Conservation (phyloP, 257 asterid genomes). For the Dorcoceras hygrometricum region DNA sequence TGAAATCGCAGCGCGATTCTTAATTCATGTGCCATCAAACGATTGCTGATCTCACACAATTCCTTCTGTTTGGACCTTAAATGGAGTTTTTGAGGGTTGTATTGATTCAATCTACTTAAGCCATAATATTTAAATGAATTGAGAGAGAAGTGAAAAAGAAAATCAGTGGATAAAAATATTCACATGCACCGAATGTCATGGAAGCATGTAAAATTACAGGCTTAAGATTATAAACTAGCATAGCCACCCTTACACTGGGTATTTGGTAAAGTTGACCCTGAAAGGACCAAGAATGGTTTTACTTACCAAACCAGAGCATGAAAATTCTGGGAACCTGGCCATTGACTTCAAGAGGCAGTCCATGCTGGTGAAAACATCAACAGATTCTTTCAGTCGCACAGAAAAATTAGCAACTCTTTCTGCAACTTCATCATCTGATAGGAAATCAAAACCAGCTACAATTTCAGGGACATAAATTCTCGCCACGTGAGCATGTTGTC, state of each 20-base stretch:
- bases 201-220: background rate
- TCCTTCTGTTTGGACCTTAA: background rate
- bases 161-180: background rate
- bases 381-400: conserved; percentile 44
- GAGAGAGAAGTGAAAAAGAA: background rate
- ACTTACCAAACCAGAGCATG: conserved; percentile 66
- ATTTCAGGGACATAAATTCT: conserved; percentile 58
- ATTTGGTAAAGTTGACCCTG: conserved; percentile 11
- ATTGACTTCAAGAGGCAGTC: conserved; percentile 50
- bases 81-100: background rate
- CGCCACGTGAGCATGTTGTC: conserved; percentile 49
- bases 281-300: conserved; percentile 19
- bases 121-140: background rate
- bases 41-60: background rate
- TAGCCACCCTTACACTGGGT: conserved; percentile 1
- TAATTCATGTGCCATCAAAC: too few relatives aligned
- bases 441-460: conserved; percentile 31
- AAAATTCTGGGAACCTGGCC: conserved; percentile 55
- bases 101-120: too few relatives aligned
- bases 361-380: conserved; percentile 39
- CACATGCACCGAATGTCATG: background rate
- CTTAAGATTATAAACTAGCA: background rate
- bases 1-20: too few relatives aligned
- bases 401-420: conserved; percentile 51
- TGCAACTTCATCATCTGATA: conserved; percentile 69